Conservation (phyloP, 1,139 yeast genomes). For the Pichia sp. region DNA sequence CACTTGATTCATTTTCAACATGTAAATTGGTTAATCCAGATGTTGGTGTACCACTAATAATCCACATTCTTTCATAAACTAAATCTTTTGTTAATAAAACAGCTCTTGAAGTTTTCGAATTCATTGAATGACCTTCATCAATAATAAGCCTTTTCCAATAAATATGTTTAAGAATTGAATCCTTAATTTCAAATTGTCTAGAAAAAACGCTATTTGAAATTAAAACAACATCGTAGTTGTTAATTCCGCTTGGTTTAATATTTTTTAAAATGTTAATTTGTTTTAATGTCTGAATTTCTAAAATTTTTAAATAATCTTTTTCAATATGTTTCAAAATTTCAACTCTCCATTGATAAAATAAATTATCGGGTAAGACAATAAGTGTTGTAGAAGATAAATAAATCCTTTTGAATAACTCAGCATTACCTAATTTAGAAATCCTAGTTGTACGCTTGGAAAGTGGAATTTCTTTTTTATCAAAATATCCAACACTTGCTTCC, state of each 20-base stretch:
- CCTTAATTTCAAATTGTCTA: slow-evolving; percentile 30
- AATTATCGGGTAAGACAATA: slow-evolving; percentile 59
- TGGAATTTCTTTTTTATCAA: slow-evolving; percentile 30
- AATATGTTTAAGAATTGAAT: slow-evolving; percentile 36
- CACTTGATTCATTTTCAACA: slow-evolving; percentile 37
- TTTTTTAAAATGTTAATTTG: slow-evolving; percentile 17
- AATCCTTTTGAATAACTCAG: slow-evolving; percentile 20
- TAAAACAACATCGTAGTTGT: slow-evolving; percentile 47
- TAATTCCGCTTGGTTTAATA: slow-evolving; percentile 31
- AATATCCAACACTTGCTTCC: slow-evolving; percentile 38
- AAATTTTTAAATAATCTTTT: slow-evolving; percentile 33
- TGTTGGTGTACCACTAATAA: slow-evolving; percentile 71
- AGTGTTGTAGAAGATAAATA: slow-evolving; percentile 48
- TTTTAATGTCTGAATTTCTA: slow-evolving; percentile 23
- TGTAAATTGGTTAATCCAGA: slow-evolving; percentile 58
- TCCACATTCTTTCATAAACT: slow-evolving; percentile 60
- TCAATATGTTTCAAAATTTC: slow-evolving; percentile 53
- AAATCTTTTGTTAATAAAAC: slow-evolving; percentile 44
- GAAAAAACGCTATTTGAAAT: slow-evolving; percentile 44
- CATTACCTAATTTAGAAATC: neutral
- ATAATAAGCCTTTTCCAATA: slow-evolving; percentile 66
- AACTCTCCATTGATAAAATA: slow-evolving; percentile 58
- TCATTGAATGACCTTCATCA: slow-evolving; percentile 70
- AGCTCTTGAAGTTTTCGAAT: slow-evolving; percentile 43
- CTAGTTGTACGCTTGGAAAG: slow-evolving; percentile 1